Percentiles rank a stretch among this genome's conserved stretches.
phyloP scores from a whole-genome alignment of 2,329 filamentous ascomycete genomes.

The Verticillium nubilum region DNA sequence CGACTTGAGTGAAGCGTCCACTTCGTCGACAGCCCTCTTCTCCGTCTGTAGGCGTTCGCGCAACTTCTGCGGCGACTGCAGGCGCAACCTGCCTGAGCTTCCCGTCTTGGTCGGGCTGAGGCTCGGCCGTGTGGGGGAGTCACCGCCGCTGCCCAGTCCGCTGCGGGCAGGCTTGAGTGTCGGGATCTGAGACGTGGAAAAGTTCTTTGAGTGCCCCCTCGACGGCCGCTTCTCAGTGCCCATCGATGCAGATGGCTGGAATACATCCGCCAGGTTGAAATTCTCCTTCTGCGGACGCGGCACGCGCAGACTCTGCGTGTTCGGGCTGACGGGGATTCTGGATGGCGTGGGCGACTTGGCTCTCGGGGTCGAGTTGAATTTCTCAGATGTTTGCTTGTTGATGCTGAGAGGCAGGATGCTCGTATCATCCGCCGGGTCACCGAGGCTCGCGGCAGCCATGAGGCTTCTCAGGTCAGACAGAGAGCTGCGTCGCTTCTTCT shows the following conservation, averaged over 20 bases:
- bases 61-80: conserved; percentile 68
- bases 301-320: conserved; percentile 29
- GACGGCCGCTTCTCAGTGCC: conserved; percentile 1
- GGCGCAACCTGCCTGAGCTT: conserved; percentile 50
- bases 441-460: conserved; percentile 55
- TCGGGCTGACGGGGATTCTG: conserved; percentile 48
- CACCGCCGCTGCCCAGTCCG: conserved; percentile 10
- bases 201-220: conserved; percentile 38
- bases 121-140: conserved; percentile 20
- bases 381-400: conserved; percentile 50
- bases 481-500: conserved; percentile 85
- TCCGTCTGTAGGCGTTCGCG: conserved; percentile 82
- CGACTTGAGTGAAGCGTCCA: conserved; percentile 63
- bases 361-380: conserved; percentile 49
- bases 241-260: conserved; percentile 4
- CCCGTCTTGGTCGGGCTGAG: conserved; percentile 34
- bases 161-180: conserved; percentile 39
- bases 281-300: conserved; percentile 46
- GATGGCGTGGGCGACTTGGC: conserved; percentile 38
- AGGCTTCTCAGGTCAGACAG: conserved; percentile 76
- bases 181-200: conserved; percentile 51
- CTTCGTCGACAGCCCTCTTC: conserved; percentile 65
- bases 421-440: conserved; percentile 29
- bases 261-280: conserved; percentile 11
- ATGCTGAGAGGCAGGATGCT: conserved; percentile 43